Percentiles rank a stretch among this genome's conserved stretches.
These are phyloP conservation scores for Jacaranda copaia DNA, from an alignment of 257 asterid species.

Conservation along the genomic window DNA sequence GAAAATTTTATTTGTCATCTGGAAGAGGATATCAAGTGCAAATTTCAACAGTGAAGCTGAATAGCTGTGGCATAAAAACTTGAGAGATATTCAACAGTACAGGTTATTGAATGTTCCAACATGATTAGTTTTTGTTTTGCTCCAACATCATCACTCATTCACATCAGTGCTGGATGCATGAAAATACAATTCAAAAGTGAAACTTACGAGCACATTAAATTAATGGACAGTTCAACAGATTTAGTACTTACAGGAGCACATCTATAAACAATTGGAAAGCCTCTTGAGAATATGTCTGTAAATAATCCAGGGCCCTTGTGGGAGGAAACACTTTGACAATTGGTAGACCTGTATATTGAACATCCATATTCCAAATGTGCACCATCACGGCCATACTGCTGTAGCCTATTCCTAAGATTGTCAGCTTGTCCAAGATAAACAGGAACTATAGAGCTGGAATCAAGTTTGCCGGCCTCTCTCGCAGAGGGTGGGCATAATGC, in stretches of 20 bases:
- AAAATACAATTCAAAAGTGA: neutral
- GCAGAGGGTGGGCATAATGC: constrained; percentile 40
- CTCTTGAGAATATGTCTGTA: constrained; percentile 68
- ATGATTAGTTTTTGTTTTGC: neutral
- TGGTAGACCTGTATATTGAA: constrained; percentile 32
- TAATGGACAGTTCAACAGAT: constrained; percentile 3
- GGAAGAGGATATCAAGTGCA: too few relatives aligned
- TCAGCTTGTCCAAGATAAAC: constrained; percentile 95
- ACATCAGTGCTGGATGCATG: neutral
- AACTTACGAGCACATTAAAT: neutral
- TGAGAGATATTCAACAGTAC: neutral
- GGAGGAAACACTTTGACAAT: constrained; percentile 23
- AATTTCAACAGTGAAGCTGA: too few relatives aligned
- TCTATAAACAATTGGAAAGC: constrained; percentile 75
- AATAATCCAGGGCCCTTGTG: constrained; percentile 57
- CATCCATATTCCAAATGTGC: constrained; percentile 75
- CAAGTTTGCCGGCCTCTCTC: constrained; percentile 54
- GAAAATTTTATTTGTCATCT: too few relatives aligned
- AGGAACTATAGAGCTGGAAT: constrained; percentile 60
- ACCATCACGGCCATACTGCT: constrained; percentile 97
- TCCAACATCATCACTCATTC: neutral
- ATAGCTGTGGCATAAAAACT: too few relatives aligned
- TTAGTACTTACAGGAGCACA: constrained; percentile 86
- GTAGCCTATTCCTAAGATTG: constrained; percentile 83
- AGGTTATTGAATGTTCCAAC: neutral